A percentile compares a stretch with the other conserved stretches of the same genome.
phyloP scores from a whole-genome alignment of 163 green algal species.

The Coccomyxa subellipsoidea region DNA sequence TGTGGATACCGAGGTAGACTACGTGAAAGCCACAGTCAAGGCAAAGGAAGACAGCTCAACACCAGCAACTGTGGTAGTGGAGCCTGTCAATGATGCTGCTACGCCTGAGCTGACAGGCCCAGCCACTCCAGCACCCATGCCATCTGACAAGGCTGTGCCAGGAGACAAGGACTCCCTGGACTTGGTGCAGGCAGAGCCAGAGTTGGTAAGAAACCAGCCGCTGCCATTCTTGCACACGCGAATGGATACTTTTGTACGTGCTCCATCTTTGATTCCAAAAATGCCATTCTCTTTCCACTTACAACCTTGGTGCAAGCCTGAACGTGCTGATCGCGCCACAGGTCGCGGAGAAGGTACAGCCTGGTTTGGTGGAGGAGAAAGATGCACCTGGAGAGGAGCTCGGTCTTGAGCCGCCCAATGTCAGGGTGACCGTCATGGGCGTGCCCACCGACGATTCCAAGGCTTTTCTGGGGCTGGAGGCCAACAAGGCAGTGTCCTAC shows the following conservation, averaged over 20 bases:
- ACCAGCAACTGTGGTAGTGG: background rate
- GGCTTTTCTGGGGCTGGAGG: background rate
- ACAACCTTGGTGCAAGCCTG: no score
- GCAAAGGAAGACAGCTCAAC: background rate
- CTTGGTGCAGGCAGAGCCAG: background rate
- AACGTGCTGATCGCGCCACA: no score
- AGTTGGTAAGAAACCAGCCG: background rate
- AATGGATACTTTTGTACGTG: no score
- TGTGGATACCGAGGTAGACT: background rate
- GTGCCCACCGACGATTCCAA: background rate
- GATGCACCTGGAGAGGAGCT: background rate
- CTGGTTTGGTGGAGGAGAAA: background rate
- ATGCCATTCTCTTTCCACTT: no score
- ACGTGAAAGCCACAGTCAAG: background rate
- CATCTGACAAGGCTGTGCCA: background rate
- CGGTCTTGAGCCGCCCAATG: background rate
- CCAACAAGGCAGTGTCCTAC: background rate
- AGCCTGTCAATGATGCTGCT: background rate
- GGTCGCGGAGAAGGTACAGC: background rate
- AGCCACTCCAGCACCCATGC: background rate
- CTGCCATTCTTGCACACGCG: no score
- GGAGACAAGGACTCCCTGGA: background rate
- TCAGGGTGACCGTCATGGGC: background rate
- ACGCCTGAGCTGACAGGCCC: background rate
- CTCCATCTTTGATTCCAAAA: no score